Evolutionary conservation across 2,329 filamentous ascomycete species (phyloP).

Genomic region (Colletotrichum sp.): DNA sequence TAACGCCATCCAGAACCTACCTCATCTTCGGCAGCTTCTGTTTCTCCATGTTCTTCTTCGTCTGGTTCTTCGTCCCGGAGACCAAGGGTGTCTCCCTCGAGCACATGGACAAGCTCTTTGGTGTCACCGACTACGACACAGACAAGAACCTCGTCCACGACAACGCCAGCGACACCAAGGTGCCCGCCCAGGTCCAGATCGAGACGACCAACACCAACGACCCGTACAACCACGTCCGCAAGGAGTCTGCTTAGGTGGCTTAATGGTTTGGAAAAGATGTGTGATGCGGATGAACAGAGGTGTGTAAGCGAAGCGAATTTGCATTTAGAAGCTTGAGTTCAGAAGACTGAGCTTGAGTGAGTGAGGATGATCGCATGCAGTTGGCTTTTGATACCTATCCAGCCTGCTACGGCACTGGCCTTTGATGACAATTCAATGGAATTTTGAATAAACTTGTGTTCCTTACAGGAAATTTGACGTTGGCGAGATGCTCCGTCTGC

Average conservation of each 20-base stretch:
- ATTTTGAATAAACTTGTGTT: background rate
- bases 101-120: constrained; percentile 24
- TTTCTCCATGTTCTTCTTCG: constrained; percentile 66
- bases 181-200: constrained; percentile 4
- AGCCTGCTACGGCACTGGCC: background rate
- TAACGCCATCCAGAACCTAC: constrained; percentile 51
- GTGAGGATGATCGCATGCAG: background rate
- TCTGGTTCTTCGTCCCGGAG: constrained; percentile 68
- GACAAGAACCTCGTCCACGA: constrained; percentile 12
- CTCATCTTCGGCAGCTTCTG: constrained; percentile 70
- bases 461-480: background rate
- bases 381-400: constrained; percentile 20
- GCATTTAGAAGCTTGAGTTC: constrained; percentile 1
- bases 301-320: background rate
- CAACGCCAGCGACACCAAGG: constrained; percentile 17
- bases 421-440: background rate
- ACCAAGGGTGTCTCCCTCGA: constrained; percentile 57
- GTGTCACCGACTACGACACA: constrained; percentile 16
- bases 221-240: constrained; percentile 16
- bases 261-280: background rate
- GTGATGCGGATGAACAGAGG: background rate
- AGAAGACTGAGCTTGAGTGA: background rate
- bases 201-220: constrained; percentile 11
- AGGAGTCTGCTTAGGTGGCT: constrained; percentile 3
- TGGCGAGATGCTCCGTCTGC: background rate